phyloP scores from a whole-genome alignment of 75 land plant species.

The Azolla pinnata region DNA sequence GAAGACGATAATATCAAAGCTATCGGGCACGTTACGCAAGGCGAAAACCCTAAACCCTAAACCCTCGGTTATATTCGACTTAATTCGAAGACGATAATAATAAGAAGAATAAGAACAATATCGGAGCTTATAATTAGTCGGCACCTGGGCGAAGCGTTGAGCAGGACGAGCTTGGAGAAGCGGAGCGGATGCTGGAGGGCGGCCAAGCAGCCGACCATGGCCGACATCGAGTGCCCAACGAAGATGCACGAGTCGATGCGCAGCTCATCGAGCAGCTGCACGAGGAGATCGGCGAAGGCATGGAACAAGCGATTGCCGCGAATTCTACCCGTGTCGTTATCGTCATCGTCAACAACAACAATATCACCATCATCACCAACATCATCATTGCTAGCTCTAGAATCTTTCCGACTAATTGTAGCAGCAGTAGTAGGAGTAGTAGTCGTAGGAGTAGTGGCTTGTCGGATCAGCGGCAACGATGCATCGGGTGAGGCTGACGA shows the following conservation, averaged over 20 bases:
- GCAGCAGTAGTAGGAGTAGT: neutral
- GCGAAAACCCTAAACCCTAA: no score
- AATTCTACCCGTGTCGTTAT: no score
- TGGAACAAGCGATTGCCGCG: constrained; percentile 16
- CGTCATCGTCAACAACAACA: no score
- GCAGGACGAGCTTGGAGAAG: constrained; percentile 46
- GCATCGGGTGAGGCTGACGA: no score
- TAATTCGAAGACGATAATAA: neutral
- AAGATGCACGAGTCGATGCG: constrained; percentile 17
- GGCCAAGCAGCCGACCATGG: constrained; percentile 74
- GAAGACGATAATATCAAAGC: neutral
- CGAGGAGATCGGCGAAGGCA: constrained; percentile 43
- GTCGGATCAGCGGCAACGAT: no score
- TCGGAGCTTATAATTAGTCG: neutral
- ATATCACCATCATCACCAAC: no score
- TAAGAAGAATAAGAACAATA: neutral
- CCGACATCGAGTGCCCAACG: constrained; percentile 76
- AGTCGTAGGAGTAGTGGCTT: constrained; percentile 13
- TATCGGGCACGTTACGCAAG: neutral
- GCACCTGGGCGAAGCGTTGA: constrained; percentile 66
- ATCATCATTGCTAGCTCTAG: no score
- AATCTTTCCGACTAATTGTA: no score
- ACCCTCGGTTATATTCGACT: no score
- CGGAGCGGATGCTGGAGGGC: constrained; percentile 49
- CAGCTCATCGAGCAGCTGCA: constrained; percentile 39